Conservation (phyloP, 2,329 filamentous ascomycete genomes). For the Sclerotinia sclerotiorum region DNA sequence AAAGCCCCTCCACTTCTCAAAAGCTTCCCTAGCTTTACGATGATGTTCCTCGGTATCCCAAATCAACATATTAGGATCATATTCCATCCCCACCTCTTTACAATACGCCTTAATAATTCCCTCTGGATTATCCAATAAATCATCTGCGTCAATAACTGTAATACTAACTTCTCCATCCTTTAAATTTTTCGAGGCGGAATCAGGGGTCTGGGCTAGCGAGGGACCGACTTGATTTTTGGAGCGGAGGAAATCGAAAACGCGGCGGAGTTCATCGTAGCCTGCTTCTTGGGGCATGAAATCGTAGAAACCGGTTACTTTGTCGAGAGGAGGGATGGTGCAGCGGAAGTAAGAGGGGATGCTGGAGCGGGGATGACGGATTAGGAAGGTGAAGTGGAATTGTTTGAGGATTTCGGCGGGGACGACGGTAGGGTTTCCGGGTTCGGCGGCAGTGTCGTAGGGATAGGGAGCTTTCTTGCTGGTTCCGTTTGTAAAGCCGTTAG, state of each 20-base stretch:
- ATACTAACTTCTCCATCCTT: conserved; percentile 56
- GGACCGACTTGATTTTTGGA: conserved; percentile 69
- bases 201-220: conserved; percentile 50
- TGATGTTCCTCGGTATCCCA: conserved; percentile 80
- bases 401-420: conserved; percentile 72
- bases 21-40: conserved; percentile 65
- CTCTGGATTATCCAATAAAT: conserved; percentile 82
- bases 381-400: conserved; percentile 90
- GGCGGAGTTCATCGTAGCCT: conserved; percentile 84
- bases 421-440: conserved; percentile 79
- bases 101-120: conserved; percentile 78
- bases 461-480: conserved; percentile 46
- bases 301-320: conserved; percentile 78
- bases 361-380: conserved; percentile 92
- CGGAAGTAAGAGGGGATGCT: conserved; percentile 93
- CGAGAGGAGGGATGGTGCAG: conserved; percentile 86
- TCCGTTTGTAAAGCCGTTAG: conserved; percentile 25
- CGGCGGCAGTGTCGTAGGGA: conserved; percentile 55
- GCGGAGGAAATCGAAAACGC: conserved; percentile 81
- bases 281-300: conserved; percentile 86
- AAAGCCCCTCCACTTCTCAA: conserved; percentile 97
- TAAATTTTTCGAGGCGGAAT: conserved; percentile 31
- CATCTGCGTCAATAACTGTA: conserved; percentile 90
- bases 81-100: conserved; percentile 75
- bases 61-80: conserved; percentile 72